phyloP scores from a whole-genome alignment of 2,329 filamentous ascomycete species.

The Lojkania enalia region DNA sequence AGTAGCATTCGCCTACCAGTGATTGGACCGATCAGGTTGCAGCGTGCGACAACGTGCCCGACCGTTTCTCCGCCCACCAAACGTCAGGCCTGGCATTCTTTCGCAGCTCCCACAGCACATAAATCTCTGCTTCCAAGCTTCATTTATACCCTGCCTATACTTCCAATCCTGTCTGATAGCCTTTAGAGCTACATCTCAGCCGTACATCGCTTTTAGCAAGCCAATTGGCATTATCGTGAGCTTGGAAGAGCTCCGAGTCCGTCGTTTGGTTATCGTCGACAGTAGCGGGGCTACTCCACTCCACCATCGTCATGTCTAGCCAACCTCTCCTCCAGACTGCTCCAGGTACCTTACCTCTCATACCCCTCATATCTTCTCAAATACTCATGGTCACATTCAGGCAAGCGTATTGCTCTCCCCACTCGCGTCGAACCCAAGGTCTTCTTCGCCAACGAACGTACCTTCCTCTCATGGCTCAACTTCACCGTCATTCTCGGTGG shows the following conservation, averaged over 20 bases:
- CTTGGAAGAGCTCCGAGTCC: constrained; percentile 1
- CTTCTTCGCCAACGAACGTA: constrained; percentile 99
- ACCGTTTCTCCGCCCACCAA: constrained; percentile 4
- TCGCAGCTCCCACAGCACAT: neutral
- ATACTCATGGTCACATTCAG: constrained; percentile 50
- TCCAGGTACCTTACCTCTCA: constrained; percentile 63
- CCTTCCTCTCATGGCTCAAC: constrained; percentile 99
- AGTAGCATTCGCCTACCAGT: constrained; percentile 10
- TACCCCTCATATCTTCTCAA: constrained; percentile 7
- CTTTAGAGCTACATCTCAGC: constrained; percentile 13
- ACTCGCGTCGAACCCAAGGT: constrained; percentile 99
- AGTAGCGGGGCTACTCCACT: constrained; percentile 12
- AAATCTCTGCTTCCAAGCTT: neutral
- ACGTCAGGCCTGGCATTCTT: constrained; percentile 1
- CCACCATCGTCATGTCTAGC: constrained; percentile 73
- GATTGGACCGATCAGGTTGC: constrained; percentile 25
- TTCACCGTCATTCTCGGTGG: constrained; percentile 98
- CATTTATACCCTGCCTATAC: neutral
- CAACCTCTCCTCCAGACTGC: constrained; percentile 95
- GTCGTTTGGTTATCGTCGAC: constrained; percentile 1
- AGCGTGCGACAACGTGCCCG: constrained; percentile 16
- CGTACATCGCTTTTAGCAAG: neutral
- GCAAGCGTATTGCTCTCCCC: constrained; percentile 97
- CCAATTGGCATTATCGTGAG: constrained; percentile 1
- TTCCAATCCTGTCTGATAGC: neutral